Conservation (phyloP, 306 rosid genomes). For the Lagenaria siceraria region DNA sequence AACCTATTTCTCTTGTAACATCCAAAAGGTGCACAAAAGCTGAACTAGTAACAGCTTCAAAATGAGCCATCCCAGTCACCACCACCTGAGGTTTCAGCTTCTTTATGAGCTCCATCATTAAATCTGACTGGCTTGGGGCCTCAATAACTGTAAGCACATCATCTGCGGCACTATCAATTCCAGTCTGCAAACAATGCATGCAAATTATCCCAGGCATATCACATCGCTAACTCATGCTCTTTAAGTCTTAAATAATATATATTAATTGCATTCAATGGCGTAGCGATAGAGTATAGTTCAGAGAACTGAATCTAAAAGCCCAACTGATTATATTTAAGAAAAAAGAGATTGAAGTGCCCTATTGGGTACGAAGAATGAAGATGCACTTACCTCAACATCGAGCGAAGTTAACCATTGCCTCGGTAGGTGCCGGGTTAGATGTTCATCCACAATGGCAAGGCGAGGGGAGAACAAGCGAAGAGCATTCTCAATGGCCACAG, state of each 20-base stretch:
- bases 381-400: conserved; percentile 47
- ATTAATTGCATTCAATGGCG: neutral
- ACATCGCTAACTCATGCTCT: neutral
- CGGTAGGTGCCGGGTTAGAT: conserved; percentile 78
- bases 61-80: conserved; percentile 85
- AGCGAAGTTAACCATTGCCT: conserved; percentile 74
- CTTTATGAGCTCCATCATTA: conserved; percentile 81
- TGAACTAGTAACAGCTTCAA: conserved; percentile 91
- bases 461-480: conserved; percentile 84
- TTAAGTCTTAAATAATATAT: neutral
- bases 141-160: conserved; percentile 60
- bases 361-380: neutral
- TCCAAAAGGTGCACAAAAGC: conserved; percentile 85
- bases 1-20: conserved; percentile 66
- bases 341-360: neutral
- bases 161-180: conserved; percentile 24
- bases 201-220: neutral
- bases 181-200: conserved; percentile 26
- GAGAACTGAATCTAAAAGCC: neutral
- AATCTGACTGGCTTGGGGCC: conserved; percentile 92
- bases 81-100: conserved; percentile 93
- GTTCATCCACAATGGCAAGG: conserved; percentile 93
- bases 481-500: conserved; percentile 84
- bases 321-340: neutral
- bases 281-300: neutral